Base-by-base conservation (phyloP, 805 yeast genomes). In the Scheffersomyces amazonensis region DNA sequence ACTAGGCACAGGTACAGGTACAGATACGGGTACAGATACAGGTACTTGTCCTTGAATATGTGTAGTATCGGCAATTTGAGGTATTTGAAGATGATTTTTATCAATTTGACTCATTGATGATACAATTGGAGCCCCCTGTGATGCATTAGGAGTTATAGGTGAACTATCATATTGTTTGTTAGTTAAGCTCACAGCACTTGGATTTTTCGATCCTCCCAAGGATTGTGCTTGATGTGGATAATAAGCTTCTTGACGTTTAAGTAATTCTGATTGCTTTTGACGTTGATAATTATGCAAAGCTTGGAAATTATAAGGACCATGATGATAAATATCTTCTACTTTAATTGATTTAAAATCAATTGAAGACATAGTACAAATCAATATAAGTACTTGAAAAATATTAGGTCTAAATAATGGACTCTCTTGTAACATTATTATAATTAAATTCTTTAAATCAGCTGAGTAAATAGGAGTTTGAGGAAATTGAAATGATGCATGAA, bases 391-490 rank as follows among this genome's bases (percentile, higher is more conserved):
- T 61, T 90, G 97, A 47, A 81, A 87, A 13, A 88, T 80, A 56
- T 88, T 90, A 2, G 98, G 98, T 52, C 99, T 75, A 47, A 75
- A 69, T 11, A 77, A 56, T 3, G 97, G 96, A 49, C 83, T 86
- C 41, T 87, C 95, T 45, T 86, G 87, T 28, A 91, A 69, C 81
- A 88, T 76, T 20, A 86, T 80, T 29, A 83, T 75, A 38, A 89
- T 83, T 54, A 93, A 68, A 52, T 82, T 82, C 52, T 82, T 84
- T 46, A 93, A 62, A 37, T 81, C 80, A 11, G 81, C 78, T 0
- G 95, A 80, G 52, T 76, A 89, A 12, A 60, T 66, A 2, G 96
- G 96, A 5, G 60, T 55, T 1, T 75, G 65, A 2, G 91, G 95
- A 50, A 90, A 87, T 41, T 76, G 82, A 62, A 81, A 90, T 31